Percentiles rank a stretch among this genome's conserved stretches.
These are phyloP conservation scores for Erodium moschatum DNA, from an alignment of 441 rosid genomes.

Conservation along the genomic window DNA sequence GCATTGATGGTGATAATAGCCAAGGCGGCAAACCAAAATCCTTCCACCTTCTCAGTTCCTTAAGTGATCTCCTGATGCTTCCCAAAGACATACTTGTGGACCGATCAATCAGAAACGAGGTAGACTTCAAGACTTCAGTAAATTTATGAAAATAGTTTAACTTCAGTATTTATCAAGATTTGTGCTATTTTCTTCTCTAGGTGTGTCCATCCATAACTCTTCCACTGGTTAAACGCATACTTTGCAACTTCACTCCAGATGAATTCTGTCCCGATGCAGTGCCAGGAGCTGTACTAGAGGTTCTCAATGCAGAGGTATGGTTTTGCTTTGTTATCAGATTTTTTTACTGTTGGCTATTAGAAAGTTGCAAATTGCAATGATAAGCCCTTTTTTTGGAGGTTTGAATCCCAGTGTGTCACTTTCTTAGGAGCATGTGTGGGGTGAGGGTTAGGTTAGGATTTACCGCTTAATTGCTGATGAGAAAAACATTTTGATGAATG, in stretches of 20 bases:
- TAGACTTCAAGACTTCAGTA: conserved; percentile 12
- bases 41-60: conserved; percentile 74
- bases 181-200: conserved; percentile 28
- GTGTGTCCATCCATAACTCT: conserved; percentile 82
- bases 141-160: background rate
- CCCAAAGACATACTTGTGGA: conserved; percentile 86
- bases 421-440: too few species aligned
- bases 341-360: background rate
- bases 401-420: too few species aligned
- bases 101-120: conserved; percentile 76
- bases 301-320: conserved; percentile 68
- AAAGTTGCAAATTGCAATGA: background rate
- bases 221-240: conserved; percentile 66
- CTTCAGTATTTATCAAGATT: background rate
- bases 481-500: background rate
- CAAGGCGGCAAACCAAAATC: conserved; percentile 49
- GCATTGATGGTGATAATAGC: conserved; percentile 20
- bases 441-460: too few species aligned
- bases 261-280: conserved; percentile 92
- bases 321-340: background rate
- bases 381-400: background rate
- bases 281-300: conserved; percentile 67
- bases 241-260: conserved; percentile 61
- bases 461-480: too few species aligned
- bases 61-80: conserved; percentile 98